A percentile compares a stretch with the other conserved stretches of the same genome.
Evolutionary conservation across 306 rosid species (phyloP).

Genomic region (Ziziphus jujuba): DNA sequence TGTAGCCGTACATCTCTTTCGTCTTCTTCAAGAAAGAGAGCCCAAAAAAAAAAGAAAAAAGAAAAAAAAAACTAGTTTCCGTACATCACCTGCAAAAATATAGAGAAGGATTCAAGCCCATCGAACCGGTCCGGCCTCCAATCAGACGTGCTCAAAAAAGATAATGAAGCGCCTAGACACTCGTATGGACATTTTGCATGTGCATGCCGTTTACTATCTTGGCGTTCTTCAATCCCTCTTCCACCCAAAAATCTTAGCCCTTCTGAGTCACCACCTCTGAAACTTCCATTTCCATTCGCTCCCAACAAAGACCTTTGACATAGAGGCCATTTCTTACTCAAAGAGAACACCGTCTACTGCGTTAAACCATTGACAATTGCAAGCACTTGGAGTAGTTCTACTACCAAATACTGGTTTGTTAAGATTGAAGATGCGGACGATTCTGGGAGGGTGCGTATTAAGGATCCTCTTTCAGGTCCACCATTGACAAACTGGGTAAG

Average conservation of each 20-base stretch:
- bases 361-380: no score
- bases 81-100: no score
- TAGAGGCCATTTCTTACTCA: not conserved
- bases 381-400: no score
- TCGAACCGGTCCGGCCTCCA: no score
- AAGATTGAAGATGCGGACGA: not conserved
- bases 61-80: no score
- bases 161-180: no score
- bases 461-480: not conserved
- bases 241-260: not conserved
- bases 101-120: no score
- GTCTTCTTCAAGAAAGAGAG: no score
- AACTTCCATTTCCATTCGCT: not conserved
- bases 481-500: not conserved
- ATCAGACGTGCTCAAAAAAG: no score
- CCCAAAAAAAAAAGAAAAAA: no score
- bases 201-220: not conserved
- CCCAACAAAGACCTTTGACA: not conserved
- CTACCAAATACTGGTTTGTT: not conserved
- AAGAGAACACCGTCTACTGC: not conserved
- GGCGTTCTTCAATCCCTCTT: not conserved
- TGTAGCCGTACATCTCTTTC: no score
- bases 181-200: not conserved
- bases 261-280: not conserved
- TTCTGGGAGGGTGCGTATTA: not conserved